Evolutionary conservation across 495 filamentous ascomycete genomes (phyloP), one percentile per base, ranked within the genome.

Genomic region (Penicillium steckii): DNA sequence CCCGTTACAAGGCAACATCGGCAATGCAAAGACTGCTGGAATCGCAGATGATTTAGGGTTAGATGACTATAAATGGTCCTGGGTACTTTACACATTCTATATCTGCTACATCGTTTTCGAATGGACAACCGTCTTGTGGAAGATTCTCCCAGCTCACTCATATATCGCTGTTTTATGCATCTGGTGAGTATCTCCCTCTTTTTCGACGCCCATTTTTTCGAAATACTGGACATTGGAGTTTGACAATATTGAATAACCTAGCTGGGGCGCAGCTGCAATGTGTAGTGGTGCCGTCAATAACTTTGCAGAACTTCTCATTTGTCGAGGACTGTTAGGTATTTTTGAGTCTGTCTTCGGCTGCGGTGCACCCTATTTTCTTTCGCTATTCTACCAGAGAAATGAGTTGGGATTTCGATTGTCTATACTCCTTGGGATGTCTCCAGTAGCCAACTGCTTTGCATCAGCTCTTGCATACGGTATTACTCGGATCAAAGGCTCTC

Each of bases 391-490:
- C 57, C 77, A 84, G 26, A 70, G 89, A 13, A 72, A 83, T 21
- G 88, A 90, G 59, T 59, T 91, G 0, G 89, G 87, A 0, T 64
- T 90, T 18, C 74, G 89, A 0, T 76, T 80, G 42, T 87, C 86
- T 15, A 61, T 91, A 23, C 86, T 89, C 56, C 63, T 91, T 3
- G 81, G 82, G 3, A 85, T 85, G 21, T 86, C 87, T 2, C 88
- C 89, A 1, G 65, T 91, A 6, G 88, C 89, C 9, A 90, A 83
- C 19, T 85, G 82, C 26, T 90, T 91, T 60, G 86, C 88, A 0
- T 84, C 86, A 26, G 83, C 85, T 19, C 71, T 93, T 8, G 88
- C 89, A 1, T 91, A 86, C 50, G 87, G 81, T 13, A 90, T 94
- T 44, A 89, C 85, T 0, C 63, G 62, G 15, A 66, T 66, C 32